These are phyloP conservation scores for Hypoxylon lenormandii DNA, from an alignment of 495 filamentous ascomycete species.

Conservation along the genomic window DNA sequence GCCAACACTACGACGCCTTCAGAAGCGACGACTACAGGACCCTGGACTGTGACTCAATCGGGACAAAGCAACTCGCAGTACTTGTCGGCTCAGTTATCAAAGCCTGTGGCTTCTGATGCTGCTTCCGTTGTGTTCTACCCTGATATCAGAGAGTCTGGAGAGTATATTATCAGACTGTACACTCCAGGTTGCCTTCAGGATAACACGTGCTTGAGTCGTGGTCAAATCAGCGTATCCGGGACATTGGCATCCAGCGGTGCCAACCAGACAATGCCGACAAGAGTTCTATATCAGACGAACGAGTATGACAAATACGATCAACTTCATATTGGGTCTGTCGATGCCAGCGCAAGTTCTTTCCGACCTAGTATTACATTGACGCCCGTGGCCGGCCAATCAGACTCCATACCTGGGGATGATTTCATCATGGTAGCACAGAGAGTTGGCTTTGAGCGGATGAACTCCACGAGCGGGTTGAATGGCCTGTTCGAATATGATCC, in stretches of 20 bases:
- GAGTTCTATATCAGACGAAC: slow-evolving; percentile 85
- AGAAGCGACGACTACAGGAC: slow-evolving; percentile 72
- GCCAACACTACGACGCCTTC: slow-evolving; percentile 73
- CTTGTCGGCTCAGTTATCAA: slow-evolving; percentile 72
- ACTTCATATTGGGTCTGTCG: slow-evolving; percentile 85
- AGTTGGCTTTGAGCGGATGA: slow-evolving; percentile 79
- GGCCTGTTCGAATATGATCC: slow-evolving; percentile 92
- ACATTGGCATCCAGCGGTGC: slow-evolving; percentile 66
- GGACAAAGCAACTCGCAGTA: slow-evolving; percentile 76
- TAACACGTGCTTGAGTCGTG: slow-evolving; percentile 77
- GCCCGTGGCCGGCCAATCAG: slow-evolving; percentile 72
- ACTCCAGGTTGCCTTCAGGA: slow-evolving; percentile 91
- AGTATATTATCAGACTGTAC: slow-evolving; percentile 87
- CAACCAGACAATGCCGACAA: slow-evolving; percentile 58
- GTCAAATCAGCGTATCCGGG: slow-evolving; percentile 82
- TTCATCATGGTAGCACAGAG: slow-evolving; percentile 86
- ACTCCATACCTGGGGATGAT: slow-evolving; percentile 57
- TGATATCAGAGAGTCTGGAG: slow-evolving; percentile 86
- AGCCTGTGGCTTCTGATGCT: slow-evolving; percentile 64
- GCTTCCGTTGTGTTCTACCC: slow-evolving; percentile 81
- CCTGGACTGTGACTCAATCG: slow-evolving; percentile 76
- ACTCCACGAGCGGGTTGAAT: slow-evolving; percentile 79
- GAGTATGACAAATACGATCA: slow-evolving; percentile 93
- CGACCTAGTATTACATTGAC: slow-evolving; percentile 83
- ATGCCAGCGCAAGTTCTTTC: slow-evolving; percentile 78